Conservation (phyloP, 148 eudicot genomes). For the Camellia sinensis region DNA sequence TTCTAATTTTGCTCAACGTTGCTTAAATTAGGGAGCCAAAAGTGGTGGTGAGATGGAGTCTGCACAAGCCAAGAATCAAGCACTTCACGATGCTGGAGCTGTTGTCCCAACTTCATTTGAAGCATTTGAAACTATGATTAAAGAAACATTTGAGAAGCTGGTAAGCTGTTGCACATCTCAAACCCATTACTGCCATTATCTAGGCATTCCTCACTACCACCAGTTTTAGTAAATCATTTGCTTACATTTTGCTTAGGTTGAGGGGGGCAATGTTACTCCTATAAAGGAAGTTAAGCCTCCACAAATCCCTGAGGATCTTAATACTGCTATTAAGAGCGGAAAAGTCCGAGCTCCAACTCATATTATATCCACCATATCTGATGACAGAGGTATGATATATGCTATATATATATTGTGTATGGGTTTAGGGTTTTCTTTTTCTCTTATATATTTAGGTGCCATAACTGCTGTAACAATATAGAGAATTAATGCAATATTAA, state of each 20-base stretch:
- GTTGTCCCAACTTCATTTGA: slow-evolving; percentile 89
- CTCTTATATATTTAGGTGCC: too few relatives aligned
- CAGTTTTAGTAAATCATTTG: background rate
- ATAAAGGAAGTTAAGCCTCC: slow-evolving; percentile 88
- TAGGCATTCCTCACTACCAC: background rate
- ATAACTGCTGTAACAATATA: too few relatives aligned
- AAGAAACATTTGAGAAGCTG: slow-evolving; percentile 75
- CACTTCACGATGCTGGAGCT: slow-evolving; percentile 86
- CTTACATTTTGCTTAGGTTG: slow-evolving; percentile 39
- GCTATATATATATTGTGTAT: background rate
- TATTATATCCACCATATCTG: slow-evolving; percentile 91
- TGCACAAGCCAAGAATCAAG: slow-evolving; percentile 94
- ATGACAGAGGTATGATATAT: slow-evolving; percentile 66
- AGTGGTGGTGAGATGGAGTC: slow-evolving; percentile 97
- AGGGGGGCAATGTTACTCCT: slow-evolving; percentile 62
- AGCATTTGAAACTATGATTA: slow-evolving; percentile 74
- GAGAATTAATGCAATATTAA: too few relatives aligned
- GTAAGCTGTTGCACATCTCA: slow-evolving; percentile 28
- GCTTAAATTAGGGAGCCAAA: slow-evolving; percentile 70
- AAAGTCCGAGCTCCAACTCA: slow-evolving; percentile 99
- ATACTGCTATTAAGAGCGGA: slow-evolving; percentile 81
- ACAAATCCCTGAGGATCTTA: slow-evolving; percentile 94
- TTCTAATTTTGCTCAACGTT: slow-evolving; percentile 6
- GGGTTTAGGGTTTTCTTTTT: too few relatives aligned
- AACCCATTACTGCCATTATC: background rate